Evolutionary conservation across 2,329 filamentous ascomycete genomes (phyloP).

Genomic region (Biscogniauxia sp.): DNA sequence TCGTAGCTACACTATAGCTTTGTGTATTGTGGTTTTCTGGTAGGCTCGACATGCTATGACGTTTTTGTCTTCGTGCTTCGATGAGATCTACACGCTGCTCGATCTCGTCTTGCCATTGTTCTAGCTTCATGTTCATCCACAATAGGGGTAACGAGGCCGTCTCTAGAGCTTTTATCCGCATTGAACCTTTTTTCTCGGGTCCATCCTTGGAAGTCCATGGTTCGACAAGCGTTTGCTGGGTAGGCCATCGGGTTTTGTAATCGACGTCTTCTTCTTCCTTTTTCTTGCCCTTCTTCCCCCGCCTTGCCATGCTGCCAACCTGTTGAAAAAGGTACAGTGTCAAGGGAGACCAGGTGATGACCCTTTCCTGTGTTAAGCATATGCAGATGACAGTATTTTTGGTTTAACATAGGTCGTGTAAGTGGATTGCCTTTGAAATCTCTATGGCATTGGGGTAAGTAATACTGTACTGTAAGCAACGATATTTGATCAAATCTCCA

Average conservation of each 20-base stretch:
- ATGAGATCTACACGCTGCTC: constrained; percentile 21
- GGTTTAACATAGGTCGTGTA: too few species aligned
- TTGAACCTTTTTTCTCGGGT: constrained; percentile 5
- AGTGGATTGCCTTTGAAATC: too few species aligned
- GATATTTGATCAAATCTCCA: too few species aligned
- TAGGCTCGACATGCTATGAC: constrained; percentile 6
- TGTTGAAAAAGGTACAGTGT: background rate
- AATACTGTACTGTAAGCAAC: too few species aligned
- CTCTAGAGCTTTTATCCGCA: constrained; percentile 20
- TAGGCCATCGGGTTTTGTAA: constrained; percentile 31
- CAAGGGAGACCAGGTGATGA: background rate
- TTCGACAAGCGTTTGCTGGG: constrained; percentile 27
- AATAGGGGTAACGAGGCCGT: constrained; percentile 16
- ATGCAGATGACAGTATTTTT: too few species aligned
- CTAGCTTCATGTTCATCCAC: constrained; percentile 24
- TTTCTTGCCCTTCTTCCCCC: constrained; percentile 4
- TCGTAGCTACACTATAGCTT: background rate
- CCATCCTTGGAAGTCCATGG: constrained; percentile 5
- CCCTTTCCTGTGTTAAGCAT: background rate
- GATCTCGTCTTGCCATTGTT: constrained; percentile 23
- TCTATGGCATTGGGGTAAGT: too few species aligned
- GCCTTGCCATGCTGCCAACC: background rate
- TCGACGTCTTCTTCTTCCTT: constrained; percentile 17
- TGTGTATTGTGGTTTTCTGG: background rate
- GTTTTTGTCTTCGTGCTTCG: constrained; percentile 15